phyloP scores from a whole-genome alignment of 371 early-diverging fungal genomes.

The Sporodiniella umbellata region DNA sequence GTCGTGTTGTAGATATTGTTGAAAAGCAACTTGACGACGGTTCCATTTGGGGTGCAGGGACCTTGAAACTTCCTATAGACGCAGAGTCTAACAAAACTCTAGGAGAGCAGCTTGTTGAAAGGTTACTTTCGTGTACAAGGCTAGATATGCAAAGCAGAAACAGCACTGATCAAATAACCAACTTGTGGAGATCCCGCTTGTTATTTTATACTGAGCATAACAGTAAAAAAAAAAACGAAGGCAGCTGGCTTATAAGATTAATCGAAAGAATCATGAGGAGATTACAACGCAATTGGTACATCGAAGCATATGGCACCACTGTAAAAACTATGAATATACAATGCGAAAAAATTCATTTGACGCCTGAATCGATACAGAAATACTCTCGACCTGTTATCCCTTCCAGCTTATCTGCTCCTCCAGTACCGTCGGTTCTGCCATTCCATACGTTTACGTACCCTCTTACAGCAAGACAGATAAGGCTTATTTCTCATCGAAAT shows the following conservation, averaged over 20 bases:
- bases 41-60: conserved; percentile 53
- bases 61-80: conserved; percentile 17
- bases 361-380: conserved; percentile 30
- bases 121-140: conserved; percentile 12
- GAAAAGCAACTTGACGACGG: conserved; percentile 75
- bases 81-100: conserved; percentile 12
- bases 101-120: conserved; percentile 30
- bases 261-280: conserved; percentile 59
- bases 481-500: conserved; percentile 85
- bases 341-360: conserved; percentile 6
- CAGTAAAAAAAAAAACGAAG: conserved; percentile 57
- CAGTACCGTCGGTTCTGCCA: conserved; percentile 86
- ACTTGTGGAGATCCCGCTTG: conserved; percentile 34
- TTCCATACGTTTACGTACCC: conserved; percentile 95
- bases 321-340: background rate
- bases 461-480: conserved; percentile 75
- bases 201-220: conserved; percentile 12
- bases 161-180: background rate
- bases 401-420: conserved; percentile 51
- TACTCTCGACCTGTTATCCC: conserved; percentile 67
- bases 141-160: conserved; percentile 3
- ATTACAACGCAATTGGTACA: conserved; percentile 68
- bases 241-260: conserved; percentile 73
- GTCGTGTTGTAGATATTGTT: conserved; percentile 75
- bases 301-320: conserved; percentile 36